Evolutionary conservation across 2,329 filamentous ascomycete genomes (phyloP), one percentile per base, ranked within the genome.

Genomic region (Ascochyta koolunga): DNA sequence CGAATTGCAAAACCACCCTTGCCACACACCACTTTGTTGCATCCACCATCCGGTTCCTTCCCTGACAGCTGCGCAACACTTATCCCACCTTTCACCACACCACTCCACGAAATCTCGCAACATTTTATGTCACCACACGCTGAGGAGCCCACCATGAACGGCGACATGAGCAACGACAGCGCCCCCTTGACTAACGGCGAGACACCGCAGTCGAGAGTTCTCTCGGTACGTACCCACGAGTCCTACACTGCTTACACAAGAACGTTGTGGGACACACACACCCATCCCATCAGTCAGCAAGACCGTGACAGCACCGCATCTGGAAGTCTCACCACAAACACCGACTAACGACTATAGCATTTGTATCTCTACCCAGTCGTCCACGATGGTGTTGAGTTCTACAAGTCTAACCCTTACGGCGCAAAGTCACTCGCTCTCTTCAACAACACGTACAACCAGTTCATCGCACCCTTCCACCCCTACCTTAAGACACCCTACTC

Each of bases 351-450:
- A 24, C 18, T 22, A 38, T 66, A 96, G 91, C 93, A 97, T 73
- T 83, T 97, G 60, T 82, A 87, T 66, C 88, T 88, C 62, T 96
- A 96, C 78, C 93, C 93, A 35, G 77, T 96, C 62, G 84, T 97
- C 71, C 86, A 85, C 71, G 91, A 96, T 76, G 80, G 87, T 69
- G 86, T 96, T 76, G 80, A 85, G 57, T 87, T 86, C 71, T 88
- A 96, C 83, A 90, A 92, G 78, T 80, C 84, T 71, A 91, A 93
- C 78, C 88, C 90, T 44, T 88, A 90, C 72, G 93, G 90, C 71
- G 88, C 91, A 75, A 92, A 88, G 78, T 93, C 91, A 37, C 80
- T 97, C 72, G 82, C 89, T 67, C 78, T 95, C 59, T 85, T 88
- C 74, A 85, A 89, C 71, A 84, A 86, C 56, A 87, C 88, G 67